Base-by-base conservation (phyloP, 371 early-diverging fungal genomes). In the Mortierella sp. region DNA sequence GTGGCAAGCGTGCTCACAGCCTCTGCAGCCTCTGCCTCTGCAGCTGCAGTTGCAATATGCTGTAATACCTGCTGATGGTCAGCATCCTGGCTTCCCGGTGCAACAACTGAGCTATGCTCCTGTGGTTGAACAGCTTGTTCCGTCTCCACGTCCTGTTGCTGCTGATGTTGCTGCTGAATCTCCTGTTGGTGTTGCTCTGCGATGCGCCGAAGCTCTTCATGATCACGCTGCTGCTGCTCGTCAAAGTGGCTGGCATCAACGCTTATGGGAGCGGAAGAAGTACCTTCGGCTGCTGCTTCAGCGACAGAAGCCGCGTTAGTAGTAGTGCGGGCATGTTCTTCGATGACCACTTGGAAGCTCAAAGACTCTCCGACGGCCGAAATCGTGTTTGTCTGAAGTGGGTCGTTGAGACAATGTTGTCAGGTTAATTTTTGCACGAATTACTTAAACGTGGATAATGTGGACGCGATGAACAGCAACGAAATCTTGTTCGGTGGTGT, bases 131-230 rank as follows among this genome's bases (percentile, higher is more conserved):
- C 48, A 34, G 26, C 27, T 34, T 43, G 52, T n/a, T 51, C 37
- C 12, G 28, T 31, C 44, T 56, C 43, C 19, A n/a, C n/a, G n/a
- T 47, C 28, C 19, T 61, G 50, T 21, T 56, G 50, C 21, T 70
- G 64, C 17, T 57, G 32, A 39, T 63, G 64, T 4, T 70, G 47
- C n/a, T 61, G 62, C 23, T 43, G 43, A n/a, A 43, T 43, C 21
- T 62, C 44, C 42, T 63, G 64, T 4, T 64, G 53, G 26, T 61
- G 62, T 14, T 68, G 63, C 30, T 73, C 57, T 17, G 64, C 63
- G 6, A 68, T 66, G n/a, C 66, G 66, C 54, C 58, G 58, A 9
- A 66, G 60, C 3, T 66, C 53, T 5, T 59, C 60, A 12, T 59
- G 66, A 24, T 52, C 57, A 34, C 31, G 55, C 19, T 62, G 59